Evolutionary conservation across 2,329 filamentous ascomycete species (phyloP).

Genomic region (Talaromyces marneffei): DNA sequence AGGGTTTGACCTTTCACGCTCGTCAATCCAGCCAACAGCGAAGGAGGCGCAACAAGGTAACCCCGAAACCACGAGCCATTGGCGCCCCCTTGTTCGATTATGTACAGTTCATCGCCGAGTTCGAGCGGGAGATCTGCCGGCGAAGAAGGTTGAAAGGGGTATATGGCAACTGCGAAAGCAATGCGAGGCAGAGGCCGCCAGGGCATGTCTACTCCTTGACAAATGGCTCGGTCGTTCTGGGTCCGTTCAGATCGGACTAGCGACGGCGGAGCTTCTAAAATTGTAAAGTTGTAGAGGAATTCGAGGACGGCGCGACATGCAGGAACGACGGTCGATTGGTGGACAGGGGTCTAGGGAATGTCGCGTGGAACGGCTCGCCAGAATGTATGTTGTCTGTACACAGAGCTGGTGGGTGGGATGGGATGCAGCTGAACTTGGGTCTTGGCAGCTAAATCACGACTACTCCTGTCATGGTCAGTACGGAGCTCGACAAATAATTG

Average conservation of each 20-base stretch:
- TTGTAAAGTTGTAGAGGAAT: background rate
- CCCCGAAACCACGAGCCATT: constrained; percentile 90
- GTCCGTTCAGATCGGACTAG: constrained; percentile 1
- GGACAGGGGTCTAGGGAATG: constrained; percentile 6
- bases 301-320: constrained; percentile 12
- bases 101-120: constrained; percentile 96
- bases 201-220: constrained; percentile 59
- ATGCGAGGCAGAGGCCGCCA: constrained; percentile 96
- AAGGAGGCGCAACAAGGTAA: constrained; percentile 91
- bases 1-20: constrained; percentile 87
- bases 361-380: constrained; percentile 3
- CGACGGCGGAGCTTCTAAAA: background rate
- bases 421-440: constrained; percentile 4
- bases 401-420: background rate
- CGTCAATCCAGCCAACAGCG: constrained; percentile 83
- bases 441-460: background rate
- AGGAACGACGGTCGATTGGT: constrained; percentile 9
- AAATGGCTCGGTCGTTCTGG: constrained; percentile 6
- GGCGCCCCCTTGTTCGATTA: constrained; percentile 85
- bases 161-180: constrained; percentile 94
- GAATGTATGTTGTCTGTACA: background rate
- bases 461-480: background rate
- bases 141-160: constrained; percentile 81
- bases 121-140: constrained; percentile 91
- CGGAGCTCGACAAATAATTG: background rate